Evolutionary conservation across 805 yeast genomes (phyloP), one percentile per base, ranked within the genome.

Genomic region (Ogataea paradorogensis): DNA sequence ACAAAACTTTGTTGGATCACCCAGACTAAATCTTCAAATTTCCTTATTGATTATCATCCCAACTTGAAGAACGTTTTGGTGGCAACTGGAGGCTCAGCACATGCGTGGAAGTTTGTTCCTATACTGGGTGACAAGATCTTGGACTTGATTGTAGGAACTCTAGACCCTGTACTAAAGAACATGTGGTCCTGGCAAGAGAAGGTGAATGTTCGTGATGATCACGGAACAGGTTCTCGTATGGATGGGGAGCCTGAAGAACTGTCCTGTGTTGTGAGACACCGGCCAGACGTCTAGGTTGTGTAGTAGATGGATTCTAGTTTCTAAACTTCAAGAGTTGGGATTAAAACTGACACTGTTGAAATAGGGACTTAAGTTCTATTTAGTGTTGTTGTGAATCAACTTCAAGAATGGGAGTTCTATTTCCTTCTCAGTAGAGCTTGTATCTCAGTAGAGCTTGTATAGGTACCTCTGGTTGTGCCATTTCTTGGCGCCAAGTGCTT

Each of bases 11-110:
- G 59, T 31, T 55, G 59, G 59, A 27, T 55, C 9, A 55, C 57
- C 1, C 56, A 55, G 32, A 52, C 58, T 7, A 49, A 51, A 3
- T 40, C 52, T 7, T 52, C 55, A 3, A 53, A 53, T 30, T 55
- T 55, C 21, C 7, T 55, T 5, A 52, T 55, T 18, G 58, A 55
- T 30, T 33, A 45, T 31, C 55, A 53, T 42, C 60, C 58, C 3
- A 31, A 44, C 9, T 16, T 47, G 26, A 29, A 49, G 27, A 51
- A 51, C 30, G 55, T 55, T 11, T 23, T 53, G 10, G 9, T 55
- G 15, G 57, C 59, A 3, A 55, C 59, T 1, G 56, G 55, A 21
- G 59, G 58, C 14, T 55, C 58, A 8, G 58, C 55, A 3, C 59
- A 55, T 37, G 59, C 51, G 3, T 53, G 58, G 59, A 53, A 55